Evolutionary conservation across 1,139 yeast species (phyloP).

Genomic region (Yamadazyma trypodendri): DNA sequence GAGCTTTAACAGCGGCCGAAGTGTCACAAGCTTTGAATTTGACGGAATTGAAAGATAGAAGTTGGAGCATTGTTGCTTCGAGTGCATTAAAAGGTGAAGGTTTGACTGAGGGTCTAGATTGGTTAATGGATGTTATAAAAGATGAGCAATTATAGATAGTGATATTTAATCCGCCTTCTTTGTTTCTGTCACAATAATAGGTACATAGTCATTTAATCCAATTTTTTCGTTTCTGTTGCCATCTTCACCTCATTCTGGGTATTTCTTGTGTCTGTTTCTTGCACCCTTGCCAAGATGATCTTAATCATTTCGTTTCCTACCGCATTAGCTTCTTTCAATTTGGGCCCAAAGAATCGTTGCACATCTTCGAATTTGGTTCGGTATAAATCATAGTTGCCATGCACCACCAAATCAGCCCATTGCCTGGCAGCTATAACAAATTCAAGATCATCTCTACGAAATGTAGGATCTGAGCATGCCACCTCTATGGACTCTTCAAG

Average conservation of each 20-base stretch:
- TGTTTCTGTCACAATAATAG: no score
- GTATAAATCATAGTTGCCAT: conserved; percentile 76
- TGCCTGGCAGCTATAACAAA: conserved; percentile 77
- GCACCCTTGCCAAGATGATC: conserved; percentile 63
- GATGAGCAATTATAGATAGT: conserved; percentile 69
- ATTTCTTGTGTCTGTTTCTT: no score
- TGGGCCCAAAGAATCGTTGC: conserved; percentile 78
- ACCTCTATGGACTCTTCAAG: conserved; percentile 77
- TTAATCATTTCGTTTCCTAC: conserved; percentile 96
- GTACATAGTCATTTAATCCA: background rate
- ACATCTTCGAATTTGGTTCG: conserved; percentile 70
- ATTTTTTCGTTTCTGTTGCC: no score
- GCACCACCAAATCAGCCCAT: conserved; percentile 82
- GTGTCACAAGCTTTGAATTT: conserved; percentile 84
- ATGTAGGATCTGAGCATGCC: conserved; percentile 63
- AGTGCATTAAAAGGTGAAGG: conserved; percentile 97
- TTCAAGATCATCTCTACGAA: conserved; percentile 83
- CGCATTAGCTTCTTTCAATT: conserved; percentile 83
- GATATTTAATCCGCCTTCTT: background rate
- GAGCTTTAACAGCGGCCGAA: conserved; percentile 92
- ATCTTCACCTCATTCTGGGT: conserved; percentile 21
- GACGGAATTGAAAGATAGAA: conserved; percentile 88
- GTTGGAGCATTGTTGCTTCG: conserved; percentile 97
- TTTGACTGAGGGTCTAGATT: conserved; percentile 90
- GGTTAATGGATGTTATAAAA: conserved; percentile 94